phyloP scores from a whole-genome alignment of 2,329 filamentous ascomycete genomes.

The Nothophaeocryptopus gaeumannii region DNA sequence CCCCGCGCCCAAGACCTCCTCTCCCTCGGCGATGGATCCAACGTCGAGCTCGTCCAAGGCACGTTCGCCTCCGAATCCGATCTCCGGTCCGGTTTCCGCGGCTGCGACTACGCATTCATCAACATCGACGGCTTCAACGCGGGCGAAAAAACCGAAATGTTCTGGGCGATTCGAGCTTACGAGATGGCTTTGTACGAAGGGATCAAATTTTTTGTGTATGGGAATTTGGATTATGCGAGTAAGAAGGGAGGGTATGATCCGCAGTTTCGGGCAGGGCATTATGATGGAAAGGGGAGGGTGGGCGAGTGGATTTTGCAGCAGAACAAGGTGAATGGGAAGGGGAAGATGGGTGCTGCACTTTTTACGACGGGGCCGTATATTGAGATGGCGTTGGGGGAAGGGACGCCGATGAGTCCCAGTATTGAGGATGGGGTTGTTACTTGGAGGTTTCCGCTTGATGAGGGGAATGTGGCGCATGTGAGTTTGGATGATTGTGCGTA shows the following conservation, averaged over 20 bases:
- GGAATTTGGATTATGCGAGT: slow-evolving; percentile 50
- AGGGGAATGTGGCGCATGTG: slow-evolving; percentile 29
- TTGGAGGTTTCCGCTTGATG: slow-evolving; percentile 29
- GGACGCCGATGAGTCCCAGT: slow-evolving; percentile 26
- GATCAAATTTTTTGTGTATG: slow-evolving; percentile 47
- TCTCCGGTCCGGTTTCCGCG: slow-evolving; percentile 46
- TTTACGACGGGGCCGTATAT: slow-evolving; percentile 36
- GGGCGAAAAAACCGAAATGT: slow-evolving; percentile 54
- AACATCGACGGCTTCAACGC: slow-evolving; percentile 56
- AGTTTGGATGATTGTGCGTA: slow-evolving; percentile 30
- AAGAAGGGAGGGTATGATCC: slow-evolving; percentile 50
- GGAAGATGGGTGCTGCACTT: slow-evolving; percentile 24
- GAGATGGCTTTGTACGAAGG: slow-evolving; percentile 38
- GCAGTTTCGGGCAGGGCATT: slow-evolving; percentile 49
- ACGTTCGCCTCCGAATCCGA: slow-evolving; percentile 47
- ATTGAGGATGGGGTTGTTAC: slow-evolving; percentile 26
- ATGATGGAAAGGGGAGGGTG: slow-evolving; percentile 42
- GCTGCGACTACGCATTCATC: slow-evolving; percentile 51
- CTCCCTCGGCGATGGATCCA: slow-evolving; percentile 34
- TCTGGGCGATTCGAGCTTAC: slow-evolving; percentile 41
- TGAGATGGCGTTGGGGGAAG: slow-evolving; percentile 27
- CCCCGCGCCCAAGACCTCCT: slow-evolving; percentile 44
- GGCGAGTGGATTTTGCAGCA: slow-evolving; percentile 32
- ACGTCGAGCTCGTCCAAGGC: slow-evolving; percentile 50
- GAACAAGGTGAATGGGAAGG: neutral